These are phyloP conservation scores for Exserohilum turcica DNA, from an alignment of 2,329 filamentous ascomycete genomes.

Conservation along the genomic window DNA sequence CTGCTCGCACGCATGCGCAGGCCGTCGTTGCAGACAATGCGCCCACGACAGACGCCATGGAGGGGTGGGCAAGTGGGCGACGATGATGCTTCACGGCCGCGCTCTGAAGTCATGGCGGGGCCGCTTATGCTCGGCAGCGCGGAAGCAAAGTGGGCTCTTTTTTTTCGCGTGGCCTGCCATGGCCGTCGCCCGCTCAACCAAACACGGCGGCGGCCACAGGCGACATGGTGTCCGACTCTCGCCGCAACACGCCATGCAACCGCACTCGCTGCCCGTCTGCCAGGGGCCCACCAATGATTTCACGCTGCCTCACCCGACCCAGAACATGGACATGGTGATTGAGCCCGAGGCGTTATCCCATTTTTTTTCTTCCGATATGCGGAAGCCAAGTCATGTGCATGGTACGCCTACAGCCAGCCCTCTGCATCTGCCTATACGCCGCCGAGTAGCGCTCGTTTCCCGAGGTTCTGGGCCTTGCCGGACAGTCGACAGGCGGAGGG, in stretches of 20 bases:
- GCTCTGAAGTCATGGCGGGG: constrained; percentile 43
- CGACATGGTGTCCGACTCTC: constrained; percentile 38
- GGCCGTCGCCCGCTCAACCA: constrained; percentile 9
- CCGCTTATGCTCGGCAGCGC: constrained; percentile 35
- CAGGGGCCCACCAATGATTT: constrained; percentile 31
- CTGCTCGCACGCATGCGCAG: constrained; percentile 45
- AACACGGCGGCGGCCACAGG: constrained; percentile 8
- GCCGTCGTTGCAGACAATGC: constrained; percentile 2
- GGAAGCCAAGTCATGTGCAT: constrained; percentile 21
- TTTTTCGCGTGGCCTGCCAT: constrained; percentile 20
- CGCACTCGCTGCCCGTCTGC: constrained; percentile 4
- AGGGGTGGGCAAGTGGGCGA: background rate
- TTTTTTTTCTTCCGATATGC: constrained; percentile 32
- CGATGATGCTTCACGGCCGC: constrained; percentile 40
- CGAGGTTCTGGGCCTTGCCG: constrained; percentile 15
- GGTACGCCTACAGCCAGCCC: too few species aligned
- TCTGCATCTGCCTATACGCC: constrained; percentile 33
- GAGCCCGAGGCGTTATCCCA: constrained; percentile 22
- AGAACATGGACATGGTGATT: constrained; percentile 19
- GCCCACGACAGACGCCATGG: background rate
- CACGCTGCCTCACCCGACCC: background rate
- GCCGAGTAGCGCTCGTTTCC: constrained; percentile 19
- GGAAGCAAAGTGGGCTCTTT: constrained; percentile 18
- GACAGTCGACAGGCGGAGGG: too few species aligned
- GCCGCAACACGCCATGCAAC: constrained; percentile 30